Percentiles rank a stretch among this genome's conserved stretches.
These are phyloP conservation scores for Globisporangium carolinianum DNA, from an alignment of 352 stramenopile genomes.

Conservation along the genomic window DNA sequence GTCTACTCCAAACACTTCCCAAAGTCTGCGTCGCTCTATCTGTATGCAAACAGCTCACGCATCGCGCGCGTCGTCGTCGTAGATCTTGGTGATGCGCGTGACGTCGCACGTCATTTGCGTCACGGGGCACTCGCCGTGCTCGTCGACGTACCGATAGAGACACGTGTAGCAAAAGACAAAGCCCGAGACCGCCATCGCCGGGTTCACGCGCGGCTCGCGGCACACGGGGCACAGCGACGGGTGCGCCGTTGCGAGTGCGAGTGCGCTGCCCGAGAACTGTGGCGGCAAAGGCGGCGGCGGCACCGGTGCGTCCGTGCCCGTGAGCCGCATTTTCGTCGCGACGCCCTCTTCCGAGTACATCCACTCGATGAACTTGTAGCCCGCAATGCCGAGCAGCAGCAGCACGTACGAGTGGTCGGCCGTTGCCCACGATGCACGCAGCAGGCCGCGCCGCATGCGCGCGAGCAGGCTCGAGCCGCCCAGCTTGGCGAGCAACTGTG, in stretches of 20 bases:
- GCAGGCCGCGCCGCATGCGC: slow-evolving; percentile 29
- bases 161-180: slow-evolving; percentile 85
- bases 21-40: not conserved
- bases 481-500: slow-evolving; percentile 42
- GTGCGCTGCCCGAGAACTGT: slow-evolving; percentile 49
- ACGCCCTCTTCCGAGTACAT: slow-evolving; percentile 83
- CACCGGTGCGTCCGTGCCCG: slow-evolving; percentile 40
- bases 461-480: slow-evolving; percentile 31
- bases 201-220: slow-evolving; percentile 63
- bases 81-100: slow-evolving; percentile 68
- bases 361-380: slow-evolving; percentile 86
- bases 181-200: slow-evolving; percentile 59
- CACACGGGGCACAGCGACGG: slow-evolving; percentile 59
- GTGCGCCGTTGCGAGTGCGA: slow-evolving; percentile 40
- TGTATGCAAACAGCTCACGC: not conserved
- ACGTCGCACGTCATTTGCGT: slow-evolving; percentile 71
- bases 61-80: slow-evolving; percentile 64
- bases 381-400: slow-evolving; percentile 63
- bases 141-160: slow-evolving; percentile 66
- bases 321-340: slow-evolving; percentile 50
- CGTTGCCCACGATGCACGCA: slow-evolving; percentile 54
- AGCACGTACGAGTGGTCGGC: slow-evolving; percentile 81
- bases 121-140: slow-evolving; percentile 65
- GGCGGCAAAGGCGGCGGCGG: slow-evolving; percentile 70
- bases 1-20: not conserved